Evolutionary conservation across 768 basidiomycete species (phyloP).

Genomic region (Tremella yokohamensis): DNA sequence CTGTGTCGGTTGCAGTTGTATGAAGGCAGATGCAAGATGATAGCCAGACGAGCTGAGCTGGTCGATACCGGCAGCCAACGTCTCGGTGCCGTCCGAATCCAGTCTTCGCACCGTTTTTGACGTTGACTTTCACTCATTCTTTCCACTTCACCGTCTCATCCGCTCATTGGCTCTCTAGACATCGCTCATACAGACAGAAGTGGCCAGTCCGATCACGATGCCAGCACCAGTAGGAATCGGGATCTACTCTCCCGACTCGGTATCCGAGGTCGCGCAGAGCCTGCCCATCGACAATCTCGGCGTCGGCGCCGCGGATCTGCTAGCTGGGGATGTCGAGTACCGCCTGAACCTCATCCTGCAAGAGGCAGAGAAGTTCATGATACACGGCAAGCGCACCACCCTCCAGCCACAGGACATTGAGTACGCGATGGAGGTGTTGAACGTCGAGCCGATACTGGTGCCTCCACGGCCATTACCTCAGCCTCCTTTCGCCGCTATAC

Average conservation of each 20-base stretch:
- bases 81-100: too few relatives aligned
- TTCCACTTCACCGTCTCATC: not conserved
- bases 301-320: slow-evolving; percentile 71
- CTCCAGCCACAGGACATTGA: slow-evolving; percentile 88
- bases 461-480: slow-evolving; percentile 63
- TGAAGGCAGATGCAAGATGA: too few relatives aligned
- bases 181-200: too few relatives aligned
- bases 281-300: slow-evolving; percentile 70
- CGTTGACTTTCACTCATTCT: not conserved
- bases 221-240: slow-evolving; percentile 33
- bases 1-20: not conserved
- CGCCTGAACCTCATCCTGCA: slow-evolving; percentile 83
- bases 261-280: slow-evolving; percentile 76
- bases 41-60: too few relatives aligned
- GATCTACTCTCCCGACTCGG: slow-evolving; percentile 40
- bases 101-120: too few relatives aligned
- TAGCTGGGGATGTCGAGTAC: slow-evolving; percentile 96
- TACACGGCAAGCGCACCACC: slow-evolving; percentile 84
- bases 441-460: slow-evolving; percentile 93
- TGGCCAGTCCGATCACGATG: slow-evolving; percentile 15
- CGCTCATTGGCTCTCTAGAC: not conserved
- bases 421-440: slow-evolving; percentile 85
- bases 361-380: slow-evolving; percentile 97
- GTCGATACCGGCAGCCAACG: too few relatives aligned
- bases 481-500: slow-evolving; percentile 51